Evolutionary conservation across 1,284 basidiomycete genomes (phyloP).

Genomic region (Cryptococcus floricola): DNA sequence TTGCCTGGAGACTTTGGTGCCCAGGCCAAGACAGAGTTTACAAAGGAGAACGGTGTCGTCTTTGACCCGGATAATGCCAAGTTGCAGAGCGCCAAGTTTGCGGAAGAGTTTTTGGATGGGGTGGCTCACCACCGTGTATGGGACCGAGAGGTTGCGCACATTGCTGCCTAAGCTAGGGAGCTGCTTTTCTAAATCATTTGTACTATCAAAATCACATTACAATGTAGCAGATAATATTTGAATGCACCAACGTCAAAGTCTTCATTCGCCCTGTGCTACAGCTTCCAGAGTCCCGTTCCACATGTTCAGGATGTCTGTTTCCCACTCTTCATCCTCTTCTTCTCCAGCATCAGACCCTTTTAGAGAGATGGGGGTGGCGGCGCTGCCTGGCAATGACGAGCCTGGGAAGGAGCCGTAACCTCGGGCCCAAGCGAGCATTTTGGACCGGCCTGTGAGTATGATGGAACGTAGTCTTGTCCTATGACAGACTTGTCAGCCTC

Average conservation of each 20-base stretch:
- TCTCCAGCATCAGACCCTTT: background rate
- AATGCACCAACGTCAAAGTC: background rate
- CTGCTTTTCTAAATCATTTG: background rate
- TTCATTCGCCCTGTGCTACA: slow-evolving; percentile 1
- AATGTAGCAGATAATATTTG: background rate
- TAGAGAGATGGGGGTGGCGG: background rate
- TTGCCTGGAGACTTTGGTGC: slow-evolving; percentile 41
- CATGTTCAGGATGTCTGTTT: slow-evolving; percentile 19
- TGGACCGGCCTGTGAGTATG: slow-evolving; percentile 19
- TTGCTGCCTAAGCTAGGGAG: slow-evolving; percentile 36
- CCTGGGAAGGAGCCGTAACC: slow-evolving; percentile 33
- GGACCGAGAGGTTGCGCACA: slow-evolving; percentile 43
- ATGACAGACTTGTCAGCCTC: background rate
- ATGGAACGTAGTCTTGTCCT: slow-evolving; percentile 32
- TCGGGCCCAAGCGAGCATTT: slow-evolving; percentile 33
- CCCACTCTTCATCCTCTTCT: slow-evolving; percentile 15
- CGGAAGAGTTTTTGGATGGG: slow-evolving; percentile 36
- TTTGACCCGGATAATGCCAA: slow-evolving; percentile 41
- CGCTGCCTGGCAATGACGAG: background rate
- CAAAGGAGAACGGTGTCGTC: slow-evolving; percentile 44
- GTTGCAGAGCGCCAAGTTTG: slow-evolving; percentile 46
- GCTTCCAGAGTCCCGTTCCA: slow-evolving; percentile 20
- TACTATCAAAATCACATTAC: background rate
- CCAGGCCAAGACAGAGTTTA: slow-evolving; percentile 21
- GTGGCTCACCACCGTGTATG: slow-evolving; percentile 47